Percentiles rank a stretch among this genome's conserved stretches.
phyloP scores from a whole-genome alignment of 2,329 filamentous ascomycete species.

The Fonsecaea monophora region DNA sequence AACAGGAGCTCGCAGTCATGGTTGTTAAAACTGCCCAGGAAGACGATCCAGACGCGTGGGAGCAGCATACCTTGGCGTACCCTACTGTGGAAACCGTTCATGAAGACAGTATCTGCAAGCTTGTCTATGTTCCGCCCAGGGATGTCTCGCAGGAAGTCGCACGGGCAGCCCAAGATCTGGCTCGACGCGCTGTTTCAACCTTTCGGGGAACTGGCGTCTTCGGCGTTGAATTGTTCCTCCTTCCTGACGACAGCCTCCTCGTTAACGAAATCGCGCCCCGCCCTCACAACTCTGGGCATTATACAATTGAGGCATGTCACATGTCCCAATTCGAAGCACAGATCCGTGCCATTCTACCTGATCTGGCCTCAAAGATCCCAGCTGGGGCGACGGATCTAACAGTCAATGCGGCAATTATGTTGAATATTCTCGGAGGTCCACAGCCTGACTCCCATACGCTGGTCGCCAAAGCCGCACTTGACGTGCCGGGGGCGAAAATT shows the following conservation, averaged over 20 bases:
- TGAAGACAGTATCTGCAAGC: constrained; percentile 93
- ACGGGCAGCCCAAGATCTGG: constrained; percentile 74
- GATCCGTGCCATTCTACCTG: constrained; percentile 75
- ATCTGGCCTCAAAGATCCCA: constrained; percentile 65
- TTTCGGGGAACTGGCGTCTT: constrained; percentile 92
- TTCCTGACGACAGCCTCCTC: constrained; percentile 72
- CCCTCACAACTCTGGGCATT: constrained; percentile 91
- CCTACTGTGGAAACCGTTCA: constrained; percentile 94
- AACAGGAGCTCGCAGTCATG: constrained; percentile 89
- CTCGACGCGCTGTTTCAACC: constrained; percentile 76
- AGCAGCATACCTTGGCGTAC: constrained; percentile 66
- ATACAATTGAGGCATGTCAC: constrained; percentile 89
- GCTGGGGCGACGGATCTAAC: constrained; percentile 53
- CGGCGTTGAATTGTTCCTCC: constrained; percentile 93
- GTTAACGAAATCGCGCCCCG: constrained; percentile 88
- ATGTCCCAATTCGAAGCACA: constrained; percentile 94
- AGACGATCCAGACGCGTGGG: constrained; percentile 55
- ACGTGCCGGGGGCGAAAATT: constrained; percentile 66
- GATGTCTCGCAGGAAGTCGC: constrained; percentile 67
- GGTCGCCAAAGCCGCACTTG: constrained; percentile 63
- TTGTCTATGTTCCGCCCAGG: constrained; percentile 84
- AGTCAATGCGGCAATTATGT: constrained; percentile 59
- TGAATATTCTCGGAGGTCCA: constrained; percentile 64
- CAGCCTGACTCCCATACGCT: constrained; percentile 67
- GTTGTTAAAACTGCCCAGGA: constrained; percentile 84